Conservation (phyloP, 352 stramenopile genomes). For the Stephanocyclus meneghinianus region DNA sequence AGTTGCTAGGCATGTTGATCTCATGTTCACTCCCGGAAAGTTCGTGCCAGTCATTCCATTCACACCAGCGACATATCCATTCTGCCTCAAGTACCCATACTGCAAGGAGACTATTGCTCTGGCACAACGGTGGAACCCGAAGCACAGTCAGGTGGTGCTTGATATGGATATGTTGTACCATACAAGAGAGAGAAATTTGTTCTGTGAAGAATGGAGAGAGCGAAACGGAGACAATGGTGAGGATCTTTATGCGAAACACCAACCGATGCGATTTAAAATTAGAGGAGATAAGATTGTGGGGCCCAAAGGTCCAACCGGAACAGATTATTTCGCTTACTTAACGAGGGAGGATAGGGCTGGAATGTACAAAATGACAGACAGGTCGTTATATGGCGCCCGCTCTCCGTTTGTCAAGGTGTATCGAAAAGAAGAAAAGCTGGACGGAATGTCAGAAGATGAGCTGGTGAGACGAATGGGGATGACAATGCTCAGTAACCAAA, state of each 20-base stretch:
- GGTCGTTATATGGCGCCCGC: conserved; percentile 43
- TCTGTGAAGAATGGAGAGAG: conserved; percentile 51
- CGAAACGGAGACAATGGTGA: conserved; percentile 48
- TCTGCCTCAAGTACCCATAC: conserved; percentile 64
- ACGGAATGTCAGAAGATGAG: conserved; percentile 53
- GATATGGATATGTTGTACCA: conserved; percentile 60
- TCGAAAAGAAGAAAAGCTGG: conserved; percentile 48
- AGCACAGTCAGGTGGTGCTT: conserved; percentile 49
- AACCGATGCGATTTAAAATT: conserved; percentile 25
- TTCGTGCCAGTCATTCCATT: conserved; percentile 55
- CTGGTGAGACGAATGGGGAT: conserved; percentile 27
- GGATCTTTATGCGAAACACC: conserved; percentile 42
- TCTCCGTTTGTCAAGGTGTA: conserved; percentile 52
- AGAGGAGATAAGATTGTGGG: conserved; percentile 39
- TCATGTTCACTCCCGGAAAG: conserved; percentile 58
- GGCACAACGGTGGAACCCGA: conserved; percentile 41
- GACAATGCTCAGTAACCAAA: conserved; percentile 32
- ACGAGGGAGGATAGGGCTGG: conserved; percentile 32
- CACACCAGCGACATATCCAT: conserved; percentile 53
- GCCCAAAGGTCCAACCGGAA: conserved; percentile 43
- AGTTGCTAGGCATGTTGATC: conserved; percentile 49
- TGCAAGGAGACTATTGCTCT: conserved; percentile 46
- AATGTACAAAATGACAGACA: conserved; percentile 57
- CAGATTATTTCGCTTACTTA: conserved; percentile 52
- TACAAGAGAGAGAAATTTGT: conserved; percentile 46